These are phyloP conservation scores for Colletotrichum sp. DNA, from an alignment of 2,329 filamentous ascomycete species.

Conservation along the genomic window DNA sequence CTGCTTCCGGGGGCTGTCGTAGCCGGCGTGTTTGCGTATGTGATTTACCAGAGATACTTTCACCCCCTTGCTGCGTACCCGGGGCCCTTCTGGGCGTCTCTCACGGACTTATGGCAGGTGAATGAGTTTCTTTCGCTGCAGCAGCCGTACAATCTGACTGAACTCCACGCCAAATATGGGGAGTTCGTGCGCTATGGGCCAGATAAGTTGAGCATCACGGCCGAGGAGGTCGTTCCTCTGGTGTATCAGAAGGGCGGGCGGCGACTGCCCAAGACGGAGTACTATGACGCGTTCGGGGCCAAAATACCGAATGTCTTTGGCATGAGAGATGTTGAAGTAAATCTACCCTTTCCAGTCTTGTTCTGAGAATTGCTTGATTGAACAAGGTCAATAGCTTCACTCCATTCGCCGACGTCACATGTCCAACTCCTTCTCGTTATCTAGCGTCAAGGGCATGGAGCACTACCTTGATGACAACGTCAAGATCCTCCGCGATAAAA, in stretches of 20 bases:
- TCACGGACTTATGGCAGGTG: slow-evolving; percentile 10
- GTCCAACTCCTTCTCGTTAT: slow-evolving; percentile 4
- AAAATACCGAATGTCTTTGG: not conserved
- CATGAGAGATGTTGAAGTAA: slow-evolving; percentile 2
- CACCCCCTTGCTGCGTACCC: not conserved
- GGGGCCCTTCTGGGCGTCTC: not conserved
- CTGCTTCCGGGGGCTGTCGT: not conserved
- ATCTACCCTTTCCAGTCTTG: rapidly evolving
- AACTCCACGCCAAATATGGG: not conserved
- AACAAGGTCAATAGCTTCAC: not conserved
- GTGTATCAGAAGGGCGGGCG: slow-evolving; percentile 7
- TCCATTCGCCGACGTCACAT: not conserved
- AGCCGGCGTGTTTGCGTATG: not conserved
- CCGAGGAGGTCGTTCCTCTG: slow-evolving; percentile 4
- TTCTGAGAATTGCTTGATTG: too few relatives aligned
- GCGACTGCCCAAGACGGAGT: slow-evolving; percentile 9
- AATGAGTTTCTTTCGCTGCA: not conserved
- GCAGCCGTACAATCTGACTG: slow-evolving; percentile 6
- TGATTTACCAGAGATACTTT: slow-evolving; percentile 1
- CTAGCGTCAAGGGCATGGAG: slow-evolving; percentile 38
- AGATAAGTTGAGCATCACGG: slow-evolving; percentile 11
- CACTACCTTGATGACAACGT: slow-evolving; percentile 35
- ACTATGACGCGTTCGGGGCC: slow-evolving; percentile 2
- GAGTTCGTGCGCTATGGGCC: slow-evolving; percentile 6
- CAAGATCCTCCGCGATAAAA: slow-evolving; percentile 27